Evolutionary conservation across 805 yeast species (phyloP), one percentile per base, ranked within the genome.

Genomic region (Candida xyloterini): DNA sequence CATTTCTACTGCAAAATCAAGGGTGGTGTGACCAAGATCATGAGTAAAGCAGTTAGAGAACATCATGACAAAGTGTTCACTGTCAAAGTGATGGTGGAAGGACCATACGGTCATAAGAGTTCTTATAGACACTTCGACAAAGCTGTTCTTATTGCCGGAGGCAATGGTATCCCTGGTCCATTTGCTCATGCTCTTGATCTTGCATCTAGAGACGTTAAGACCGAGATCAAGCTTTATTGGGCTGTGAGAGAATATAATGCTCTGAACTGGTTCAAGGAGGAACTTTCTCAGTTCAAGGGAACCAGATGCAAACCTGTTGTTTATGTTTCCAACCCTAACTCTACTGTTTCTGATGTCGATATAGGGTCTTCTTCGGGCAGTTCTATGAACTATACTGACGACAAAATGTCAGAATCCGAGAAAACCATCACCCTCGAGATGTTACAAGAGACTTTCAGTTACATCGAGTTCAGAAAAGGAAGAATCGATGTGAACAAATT

Each of bases 141-240:
- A 41, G 73, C 80, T 5, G 67, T 81, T 6, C 69, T 81, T 30
- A 46, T 84, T 16, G 83, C 90, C 7, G 90, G 88, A 33, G 91
- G 93, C 22, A 78, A 78, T 38, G 93, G 93, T 38, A 67, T 84
- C 36, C 80, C 91, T 1, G 85, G 79, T 33, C 66, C 72, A 22
- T 71, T 61, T 46, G 63, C 71, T 10, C 76, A 73, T 52, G 70
- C 66, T 15, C 21, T 38, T 29, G 55, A 54, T 15, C 42, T 62
- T n/a, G 71, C 66, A 7, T 15, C 43, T 9, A 40, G 52, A 7
- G 56, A 62, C 28, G 38, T 63, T 2, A 59, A 62, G 30, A 66
- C 60, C 16, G 55, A 58, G 28, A 59, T 70, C 22, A 71, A 74
- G 41, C 67, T 85, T 38, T 61, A 74, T 26, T 87, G 95, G 95